These are phyloP conservation scores for Ceratocystis colombiana DNA, from an alignment of 2,329 filamentous ascomycete species.

Conservation along the genomic window DNA sequence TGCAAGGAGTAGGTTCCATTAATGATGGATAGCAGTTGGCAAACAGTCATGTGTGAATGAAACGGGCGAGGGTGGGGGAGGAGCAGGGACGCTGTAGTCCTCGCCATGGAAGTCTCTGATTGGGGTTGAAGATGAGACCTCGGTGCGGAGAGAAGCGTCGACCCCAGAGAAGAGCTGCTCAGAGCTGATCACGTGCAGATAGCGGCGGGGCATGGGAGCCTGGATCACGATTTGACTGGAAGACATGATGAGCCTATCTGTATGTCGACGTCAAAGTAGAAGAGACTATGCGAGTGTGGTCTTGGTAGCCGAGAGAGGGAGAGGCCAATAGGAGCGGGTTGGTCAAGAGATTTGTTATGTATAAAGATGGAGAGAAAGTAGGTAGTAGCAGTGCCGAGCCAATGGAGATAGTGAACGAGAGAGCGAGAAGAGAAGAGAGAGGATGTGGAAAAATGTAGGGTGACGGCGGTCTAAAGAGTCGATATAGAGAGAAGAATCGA, in stretches of 20 bases:
- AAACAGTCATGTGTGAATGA: slow-evolving; percentile 41
- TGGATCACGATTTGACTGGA: slow-evolving; percentile 33
- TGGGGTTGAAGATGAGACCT: slow-evolving; percentile 34
- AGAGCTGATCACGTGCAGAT: slow-evolving; percentile 37
- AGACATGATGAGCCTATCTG: slow-evolving; percentile 9
- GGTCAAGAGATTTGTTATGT: not conserved
- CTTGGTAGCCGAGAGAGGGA: not conserved
- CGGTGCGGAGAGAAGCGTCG: slow-evolving; percentile 40
- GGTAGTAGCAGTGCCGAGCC: not conserved
- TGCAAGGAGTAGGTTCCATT: not conserved
- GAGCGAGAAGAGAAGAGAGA: not conserved
- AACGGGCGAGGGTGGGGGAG: slow-evolving; percentile 54
- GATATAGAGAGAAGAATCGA: not conserved
- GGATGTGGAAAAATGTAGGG: not conserved
- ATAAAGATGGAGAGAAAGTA: not conserved
- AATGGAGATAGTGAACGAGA: not conserved
- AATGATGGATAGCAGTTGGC: slow-evolving; percentile 14
- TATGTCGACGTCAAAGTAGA: not conserved
- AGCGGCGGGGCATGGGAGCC: slow-evolving; percentile 40
- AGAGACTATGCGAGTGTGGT: not conserved
- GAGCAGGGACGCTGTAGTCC: slow-evolving; percentile 55
- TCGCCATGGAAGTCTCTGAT: slow-evolving; percentile 45
- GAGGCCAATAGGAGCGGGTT: not conserved
- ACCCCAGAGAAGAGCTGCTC: slow-evolving; percentile 47
- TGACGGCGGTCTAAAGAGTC: not conserved